Percentiles rank a stretch among this genome's conserved stretches.
phyloP scores from a whole-genome alignment of 169 alveolate species.

The Amoebophrya sp. region DNA sequence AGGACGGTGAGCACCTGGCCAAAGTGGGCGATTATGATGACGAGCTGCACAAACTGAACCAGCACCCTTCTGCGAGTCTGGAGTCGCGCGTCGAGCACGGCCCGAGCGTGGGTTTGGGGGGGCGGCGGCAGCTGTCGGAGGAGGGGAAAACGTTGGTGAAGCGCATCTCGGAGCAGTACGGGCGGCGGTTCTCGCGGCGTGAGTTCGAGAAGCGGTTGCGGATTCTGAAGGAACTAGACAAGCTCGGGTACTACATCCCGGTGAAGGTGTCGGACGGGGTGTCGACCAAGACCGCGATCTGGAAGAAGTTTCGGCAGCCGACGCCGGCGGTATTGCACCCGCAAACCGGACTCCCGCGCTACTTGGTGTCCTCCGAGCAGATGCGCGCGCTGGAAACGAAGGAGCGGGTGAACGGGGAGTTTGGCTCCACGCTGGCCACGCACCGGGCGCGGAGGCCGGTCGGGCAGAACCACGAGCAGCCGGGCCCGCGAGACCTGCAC shows the following conservation, averaged over 20 bases:
- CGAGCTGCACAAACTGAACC: background rate
- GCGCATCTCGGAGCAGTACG: background rate
- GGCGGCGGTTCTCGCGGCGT: background rate
- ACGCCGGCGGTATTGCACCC: background rate
- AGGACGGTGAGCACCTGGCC: background rate
- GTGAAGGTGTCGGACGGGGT: background rate
- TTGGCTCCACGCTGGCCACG: background rate
- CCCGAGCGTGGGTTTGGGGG: background rate
- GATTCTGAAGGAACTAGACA: background rate
- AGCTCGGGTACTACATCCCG: background rate
- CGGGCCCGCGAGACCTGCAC: background rate
- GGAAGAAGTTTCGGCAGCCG: background rate
- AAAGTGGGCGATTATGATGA: background rate
- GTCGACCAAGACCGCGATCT: background rate
- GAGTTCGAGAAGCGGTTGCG: background rate
- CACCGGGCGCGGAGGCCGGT: background rate
- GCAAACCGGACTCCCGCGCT: background rate
- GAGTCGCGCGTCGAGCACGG: background rate
- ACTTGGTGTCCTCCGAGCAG: background rate
- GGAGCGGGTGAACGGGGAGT: background rate
- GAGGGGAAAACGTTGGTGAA: background rate
- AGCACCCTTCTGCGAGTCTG: background rate
- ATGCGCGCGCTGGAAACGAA: background rate
- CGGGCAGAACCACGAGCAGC: background rate
- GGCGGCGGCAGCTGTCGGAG: background rate